These are phyloP conservation scores for Alternaria dauci DNA, from an alignment of 2,329 filamentous ascomycete species.

Conservation along the genomic window DNA sequence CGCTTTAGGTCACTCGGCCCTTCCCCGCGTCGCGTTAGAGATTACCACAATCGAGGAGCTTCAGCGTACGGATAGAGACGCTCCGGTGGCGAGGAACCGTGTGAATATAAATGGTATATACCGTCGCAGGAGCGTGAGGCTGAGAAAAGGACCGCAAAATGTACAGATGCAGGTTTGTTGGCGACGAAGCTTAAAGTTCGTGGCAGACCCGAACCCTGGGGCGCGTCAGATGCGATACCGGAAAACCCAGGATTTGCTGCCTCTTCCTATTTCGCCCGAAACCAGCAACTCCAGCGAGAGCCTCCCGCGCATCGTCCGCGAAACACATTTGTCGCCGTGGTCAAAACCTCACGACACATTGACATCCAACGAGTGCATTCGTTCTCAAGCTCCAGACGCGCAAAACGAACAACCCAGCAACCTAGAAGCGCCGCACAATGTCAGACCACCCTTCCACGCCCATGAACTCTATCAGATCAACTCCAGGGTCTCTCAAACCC, in stretches of 20 bases:
- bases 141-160: not conserved
- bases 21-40: constrained; percentile 16
- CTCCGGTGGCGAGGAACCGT: not conserved
- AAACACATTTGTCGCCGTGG: too few species aligned
- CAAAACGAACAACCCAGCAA: not conserved
- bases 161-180: not conserved
- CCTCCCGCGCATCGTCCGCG: not conserved
- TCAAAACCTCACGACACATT: not conserved
- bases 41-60: not conserved
- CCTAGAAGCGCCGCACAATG: not conserved
- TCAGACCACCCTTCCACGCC: not conserved
- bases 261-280: not conserved
- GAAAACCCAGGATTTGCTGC: not conserved
- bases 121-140: not conserved
- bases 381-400: not conserved
- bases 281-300: not conserved
- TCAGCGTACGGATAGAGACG: not conserved
- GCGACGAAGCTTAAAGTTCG: not conserved
- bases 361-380: not conserved
- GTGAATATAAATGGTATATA: not conserved
- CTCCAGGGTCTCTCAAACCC: not conserved
- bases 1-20: constrained; percentile 22
- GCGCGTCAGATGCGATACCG: not conserved
- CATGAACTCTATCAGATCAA: not conserved
- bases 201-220: not conserved